phyloP scores from a whole-genome alignment of 2,329 filamentous ascomycete genomes.

The Hymenoscyphus repandus region DNA sequence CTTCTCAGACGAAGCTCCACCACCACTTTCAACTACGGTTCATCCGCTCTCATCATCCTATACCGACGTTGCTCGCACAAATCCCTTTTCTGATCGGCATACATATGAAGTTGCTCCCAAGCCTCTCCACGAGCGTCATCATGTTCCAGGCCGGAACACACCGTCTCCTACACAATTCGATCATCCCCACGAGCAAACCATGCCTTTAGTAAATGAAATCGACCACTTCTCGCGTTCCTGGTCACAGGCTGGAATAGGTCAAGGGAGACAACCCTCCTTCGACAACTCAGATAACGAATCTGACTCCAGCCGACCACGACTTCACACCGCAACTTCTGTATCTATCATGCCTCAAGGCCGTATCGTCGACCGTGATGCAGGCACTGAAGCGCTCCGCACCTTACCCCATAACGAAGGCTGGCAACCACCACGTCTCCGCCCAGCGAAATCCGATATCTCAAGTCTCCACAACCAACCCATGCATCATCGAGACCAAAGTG shows the following conservation, averaged over 20 bases:
- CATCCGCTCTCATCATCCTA: neutral
- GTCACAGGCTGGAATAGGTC: constrained; percentile 2
- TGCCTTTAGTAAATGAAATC: constrained; percentile 2
- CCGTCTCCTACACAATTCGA: neutral
- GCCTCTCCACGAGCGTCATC: constrained; percentile 1
- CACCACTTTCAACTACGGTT: neutral
- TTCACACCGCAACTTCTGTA: neutral
- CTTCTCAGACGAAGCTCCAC: constrained; percentile 5
- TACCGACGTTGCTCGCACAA: neutral
- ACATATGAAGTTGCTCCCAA: neutral
- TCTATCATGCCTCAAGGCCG: neutral
- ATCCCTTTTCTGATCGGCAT: neutral
- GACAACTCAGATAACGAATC: neutral
- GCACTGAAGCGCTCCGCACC: neutral
- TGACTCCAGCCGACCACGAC: neutral
- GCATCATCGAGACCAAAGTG: neutral
- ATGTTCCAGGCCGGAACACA: neutral
- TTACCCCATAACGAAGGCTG: neutral
- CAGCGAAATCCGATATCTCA: neutral
- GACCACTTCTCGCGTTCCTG: constrained; percentile 16
- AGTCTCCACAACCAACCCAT: neutral
- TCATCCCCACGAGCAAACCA: neutral
- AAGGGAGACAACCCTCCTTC: neutral
- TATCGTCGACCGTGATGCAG: neutral
- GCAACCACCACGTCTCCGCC: constrained; percentile 1